A percentile compares a stretch with the other conserved stretches of the same genome.
Conservation (phyloP, 2,329 filamentous ascomycete genomes). For the Fusarium redolens region DNA sequence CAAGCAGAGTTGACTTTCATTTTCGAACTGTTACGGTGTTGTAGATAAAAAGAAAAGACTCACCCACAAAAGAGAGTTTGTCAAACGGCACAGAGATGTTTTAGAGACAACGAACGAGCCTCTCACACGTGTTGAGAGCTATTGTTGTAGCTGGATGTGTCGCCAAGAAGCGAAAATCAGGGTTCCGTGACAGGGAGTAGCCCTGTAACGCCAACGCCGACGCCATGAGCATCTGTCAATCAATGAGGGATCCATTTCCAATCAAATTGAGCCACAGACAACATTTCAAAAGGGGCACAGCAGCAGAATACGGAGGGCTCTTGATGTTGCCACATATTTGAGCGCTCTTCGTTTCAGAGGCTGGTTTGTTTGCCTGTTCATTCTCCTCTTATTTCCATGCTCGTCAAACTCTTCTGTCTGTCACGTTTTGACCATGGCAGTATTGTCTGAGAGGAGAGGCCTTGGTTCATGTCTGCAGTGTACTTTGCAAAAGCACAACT, state of each 20-base stretch:
- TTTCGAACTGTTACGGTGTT: not conserved
- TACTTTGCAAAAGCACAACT: not conserved
- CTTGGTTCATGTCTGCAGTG: not conserved
- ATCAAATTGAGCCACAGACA: slow-evolving; percentile 13
- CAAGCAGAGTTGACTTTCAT: not conserved
- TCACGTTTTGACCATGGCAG: not conserved
- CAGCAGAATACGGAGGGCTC: not conserved
- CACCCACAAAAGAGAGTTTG: not conserved
- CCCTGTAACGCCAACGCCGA: slow-evolving; percentile 12
- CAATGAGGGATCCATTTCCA: slow-evolving; percentile 15
- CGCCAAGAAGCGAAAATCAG: slow-evolving; percentile 17
- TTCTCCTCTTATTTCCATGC: not conserved
- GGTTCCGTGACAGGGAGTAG: slow-evolving; percentile 15
- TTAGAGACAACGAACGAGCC: slow-evolving; percentile 1
- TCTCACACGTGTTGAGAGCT: slow-evolving; percentile 17
- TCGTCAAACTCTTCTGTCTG: not conserved
- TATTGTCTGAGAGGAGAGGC: not conserved
- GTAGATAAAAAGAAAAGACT: not conserved
- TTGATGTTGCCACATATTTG: not conserved
- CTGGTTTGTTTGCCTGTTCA: not conserved
- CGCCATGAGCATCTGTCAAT: slow-evolving; percentile 12
- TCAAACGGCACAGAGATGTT: not conserved
- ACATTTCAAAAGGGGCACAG: slow-evolving; percentile 11
- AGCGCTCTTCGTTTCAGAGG: slow-evolving; percentile 5
- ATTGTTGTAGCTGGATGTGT: not conserved